Conservation (phyloP, 2,329 filamentous ascomycete genomes). For the Xylaria sp. region DNA sequence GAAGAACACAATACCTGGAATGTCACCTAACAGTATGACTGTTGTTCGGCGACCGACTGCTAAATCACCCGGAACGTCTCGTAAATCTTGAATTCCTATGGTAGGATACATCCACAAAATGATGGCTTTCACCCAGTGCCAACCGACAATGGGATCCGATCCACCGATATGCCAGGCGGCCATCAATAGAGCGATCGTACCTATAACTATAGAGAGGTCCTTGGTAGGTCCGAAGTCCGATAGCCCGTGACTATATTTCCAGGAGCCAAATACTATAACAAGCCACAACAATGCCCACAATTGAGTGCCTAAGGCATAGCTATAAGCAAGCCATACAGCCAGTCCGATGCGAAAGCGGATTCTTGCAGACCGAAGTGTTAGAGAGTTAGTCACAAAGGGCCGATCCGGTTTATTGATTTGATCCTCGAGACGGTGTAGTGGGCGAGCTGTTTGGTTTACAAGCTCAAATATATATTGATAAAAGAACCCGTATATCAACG, state of each 20-base stretch:
- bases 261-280: neutral
- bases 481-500: conserved; percentile 7
- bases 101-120: conserved; percentile 9
- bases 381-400: neutral
- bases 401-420: conserved; percentile 15
- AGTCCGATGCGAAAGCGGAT: neutral
- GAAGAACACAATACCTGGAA: conserved; percentile 2
- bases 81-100: conserved; percentile 13
- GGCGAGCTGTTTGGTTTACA: conserved; percentile 1
- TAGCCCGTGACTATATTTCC: conserved; percentile 3
- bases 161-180: conserved; percentile 12
- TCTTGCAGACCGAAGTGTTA: conserved; percentile 7
- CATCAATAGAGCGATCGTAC: neutral
- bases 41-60: conserved; percentile 8
- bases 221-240: conserved; percentile 8
- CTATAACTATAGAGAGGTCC: neutral
- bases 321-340: conserved; percentile 7
- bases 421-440: conserved; percentile 1
- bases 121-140: conserved; percentile 7
- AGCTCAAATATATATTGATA: conserved; percentile 8
- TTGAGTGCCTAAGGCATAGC: conserved; percentile 1
- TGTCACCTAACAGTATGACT: conserved; percentile 8
- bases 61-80: conserved; percentile 9
- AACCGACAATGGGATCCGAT: neutral
- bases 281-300: conserved; percentile 4